phyloP scores from a whole-genome alignment of 495 filamentous ascomycete genomes.

The Cenococcum geophilum region DNA sequence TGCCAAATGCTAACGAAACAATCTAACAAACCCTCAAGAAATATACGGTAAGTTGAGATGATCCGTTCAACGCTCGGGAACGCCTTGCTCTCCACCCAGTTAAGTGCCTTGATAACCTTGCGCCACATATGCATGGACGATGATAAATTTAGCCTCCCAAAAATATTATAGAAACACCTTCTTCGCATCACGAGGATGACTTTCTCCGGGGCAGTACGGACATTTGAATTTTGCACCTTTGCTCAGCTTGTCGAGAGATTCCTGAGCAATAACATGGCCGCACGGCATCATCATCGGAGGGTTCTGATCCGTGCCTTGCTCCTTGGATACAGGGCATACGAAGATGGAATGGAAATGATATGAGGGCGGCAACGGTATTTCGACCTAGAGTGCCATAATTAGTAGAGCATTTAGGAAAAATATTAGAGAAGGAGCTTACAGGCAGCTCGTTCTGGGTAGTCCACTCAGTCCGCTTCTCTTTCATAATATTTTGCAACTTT shows the following conservation, averaged over 20 bases:
- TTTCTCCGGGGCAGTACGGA: slow-evolving; percentile 90
- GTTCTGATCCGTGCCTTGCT: slow-evolving; percentile 87
- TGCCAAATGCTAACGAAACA: not conserved
- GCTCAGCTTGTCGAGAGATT: slow-evolving; percentile 67
- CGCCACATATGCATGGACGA: not conserved
- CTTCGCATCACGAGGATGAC: slow-evolving; percentile 64
- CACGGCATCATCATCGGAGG: slow-evolving; percentile 98
- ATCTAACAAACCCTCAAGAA: not conserved
- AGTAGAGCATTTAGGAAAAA: not conserved
- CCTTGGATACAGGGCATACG: slow-evolving; percentile 93
- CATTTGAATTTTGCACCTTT: slow-evolving; percentile 86
- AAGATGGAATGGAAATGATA: slow-evolving; percentile 96
- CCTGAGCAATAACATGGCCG: slow-evolving; percentile 86
- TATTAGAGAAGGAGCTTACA: slow-evolving; percentile 42
- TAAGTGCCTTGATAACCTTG: not conserved
- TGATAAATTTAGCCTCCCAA: not conserved
- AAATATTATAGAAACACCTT: slow-evolving; percentile 55
- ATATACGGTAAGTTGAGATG: not conserved
- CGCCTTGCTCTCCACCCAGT: not conserved
- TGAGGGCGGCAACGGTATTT: slow-evolving; percentile 76
- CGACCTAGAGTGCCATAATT: slow-evolving; percentile 50
- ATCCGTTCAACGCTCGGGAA: not conserved
- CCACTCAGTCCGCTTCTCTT: slow-evolving; percentile 87
- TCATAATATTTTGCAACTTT: slow-evolving; percentile 76
- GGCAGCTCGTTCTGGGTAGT: slow-evolving; percentile 85